phyloP scores from a whole-genome alignment of 768 basidiomycete species.

The Auricularia heimuer region DNA sequence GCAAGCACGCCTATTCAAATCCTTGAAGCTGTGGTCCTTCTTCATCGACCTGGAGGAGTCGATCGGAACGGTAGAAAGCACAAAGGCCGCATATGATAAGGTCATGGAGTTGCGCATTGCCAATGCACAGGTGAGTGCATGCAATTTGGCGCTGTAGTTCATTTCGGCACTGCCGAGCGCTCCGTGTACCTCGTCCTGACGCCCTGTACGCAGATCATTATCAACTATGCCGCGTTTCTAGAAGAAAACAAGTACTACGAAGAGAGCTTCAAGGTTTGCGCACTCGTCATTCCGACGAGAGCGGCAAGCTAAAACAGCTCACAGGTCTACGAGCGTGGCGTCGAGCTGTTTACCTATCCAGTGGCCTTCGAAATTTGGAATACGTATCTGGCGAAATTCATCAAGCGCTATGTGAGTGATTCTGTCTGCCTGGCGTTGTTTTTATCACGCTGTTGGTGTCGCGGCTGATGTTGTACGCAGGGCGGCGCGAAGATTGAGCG shows the following conservation, averaged over 20 bases:
- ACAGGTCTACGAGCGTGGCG: conserved; percentile 91
- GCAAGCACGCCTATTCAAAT: conserved; percentile 91
- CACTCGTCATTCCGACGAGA: not conserved
- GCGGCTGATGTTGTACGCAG: conserved; percentile 27
- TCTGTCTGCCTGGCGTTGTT: not conserved
- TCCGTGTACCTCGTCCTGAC: not conserved
- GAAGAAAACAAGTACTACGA: conserved; percentile 98
- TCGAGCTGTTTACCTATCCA: conserved; percentile 95
- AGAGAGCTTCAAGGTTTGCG: conserved; percentile 85
- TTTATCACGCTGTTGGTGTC: not conserved
- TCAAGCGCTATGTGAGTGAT: conserved; percentile 80
- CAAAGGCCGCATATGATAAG: conserved; percentile 91
- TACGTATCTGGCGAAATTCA: conserved; percentile 93
- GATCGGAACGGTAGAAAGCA: conserved; percentile 83
- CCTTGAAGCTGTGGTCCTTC: conserved; percentile 97
- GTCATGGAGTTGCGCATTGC: conserved; percentile 95
- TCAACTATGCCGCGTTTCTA: conserved; percentile 94
- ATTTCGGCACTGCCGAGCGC: not conserved
- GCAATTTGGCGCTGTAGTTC: not conserved
- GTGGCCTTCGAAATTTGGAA: conserved; percentile 99
- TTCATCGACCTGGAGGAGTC: conserved; percentile 97
- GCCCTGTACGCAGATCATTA: conserved; percentile 44
- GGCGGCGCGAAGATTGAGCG: conserved; percentile 91
- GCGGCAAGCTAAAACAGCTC: conserved; percentile 1
- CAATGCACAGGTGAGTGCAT: conserved; percentile 61